Percentiles rank a stretch among this genome's conserved stretches.
These are phyloP conservation scores for Coriaria nepalensis DNA, from an alignment of 306 rosid species.

Conservation along the genomic window DNA sequence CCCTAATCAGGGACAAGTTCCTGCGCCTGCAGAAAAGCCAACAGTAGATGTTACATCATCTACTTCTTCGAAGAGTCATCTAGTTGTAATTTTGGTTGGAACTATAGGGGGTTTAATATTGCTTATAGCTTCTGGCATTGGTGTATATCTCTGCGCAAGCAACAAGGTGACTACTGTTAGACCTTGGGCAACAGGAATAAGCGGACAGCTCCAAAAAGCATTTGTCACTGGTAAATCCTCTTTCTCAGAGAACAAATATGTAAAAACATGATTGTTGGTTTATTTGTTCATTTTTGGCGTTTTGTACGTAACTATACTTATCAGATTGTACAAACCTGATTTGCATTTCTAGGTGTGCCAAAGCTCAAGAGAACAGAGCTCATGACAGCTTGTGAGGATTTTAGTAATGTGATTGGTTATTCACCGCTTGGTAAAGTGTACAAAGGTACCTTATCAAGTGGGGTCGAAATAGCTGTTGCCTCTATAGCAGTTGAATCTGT, in stretches of 20 bases:
- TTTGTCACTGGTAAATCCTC: constrained; percentile 60
- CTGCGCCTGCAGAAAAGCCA: not conserved
- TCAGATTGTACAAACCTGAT: too few species aligned
- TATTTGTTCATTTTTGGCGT: not conserved
- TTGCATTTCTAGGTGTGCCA: constrained; percentile 56
- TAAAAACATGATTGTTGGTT: not conserved
- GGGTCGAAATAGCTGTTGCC: constrained; percentile 90
- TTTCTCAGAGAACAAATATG: constrained; percentile 2
- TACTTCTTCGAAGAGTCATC: not conserved
- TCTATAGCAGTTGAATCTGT: constrained; percentile 36
- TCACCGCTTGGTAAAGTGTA: constrained; percentile 67
- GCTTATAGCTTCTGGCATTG: constrained; percentile 24
- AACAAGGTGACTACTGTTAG: constrained; percentile 65
- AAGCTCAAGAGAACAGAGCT: constrained; percentile 84
- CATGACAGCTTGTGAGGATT: constrained; percentile 90
- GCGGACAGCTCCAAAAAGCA: constrained; percentile 98
- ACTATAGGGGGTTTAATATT: constrained; percentile 27
- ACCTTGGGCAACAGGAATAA: constrained; percentile 94
- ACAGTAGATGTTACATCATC: not conserved
- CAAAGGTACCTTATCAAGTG: constrained; percentile 93
- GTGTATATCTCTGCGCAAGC: constrained; percentile 34
- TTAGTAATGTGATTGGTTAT: constrained; percentile 75
- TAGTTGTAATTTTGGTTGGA: constrained; percentile 28
- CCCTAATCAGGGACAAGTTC: not conserved
- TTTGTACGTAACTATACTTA: too few species aligned